Conservation (phyloP, 345 rosid species). For the Salix viminalis region DNA sequence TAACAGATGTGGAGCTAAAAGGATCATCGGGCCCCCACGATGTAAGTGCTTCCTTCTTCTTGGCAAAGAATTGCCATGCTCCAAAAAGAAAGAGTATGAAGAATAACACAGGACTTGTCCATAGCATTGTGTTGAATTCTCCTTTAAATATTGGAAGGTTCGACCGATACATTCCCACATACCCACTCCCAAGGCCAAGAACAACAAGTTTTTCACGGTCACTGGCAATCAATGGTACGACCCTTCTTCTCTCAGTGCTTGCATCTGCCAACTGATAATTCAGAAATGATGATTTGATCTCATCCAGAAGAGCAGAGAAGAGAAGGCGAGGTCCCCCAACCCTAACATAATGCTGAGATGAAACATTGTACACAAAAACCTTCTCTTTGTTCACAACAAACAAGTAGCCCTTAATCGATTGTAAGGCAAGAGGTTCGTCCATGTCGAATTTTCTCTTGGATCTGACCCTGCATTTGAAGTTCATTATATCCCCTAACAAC, state of each 20-base stretch:
- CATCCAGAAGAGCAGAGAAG: conserved; percentile 70
- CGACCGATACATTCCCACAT: conserved; percentile 72
- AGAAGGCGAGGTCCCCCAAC: conserved; percentile 63
- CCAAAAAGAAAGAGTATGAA: conserved; percentile 74
- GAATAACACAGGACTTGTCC: conserved; percentile 83
- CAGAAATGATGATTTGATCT: conserved; percentile 70
- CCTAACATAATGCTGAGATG: conserved; percentile 71
- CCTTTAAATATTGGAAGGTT: conserved; percentile 59
- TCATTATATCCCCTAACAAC: conserved; percentile 73
- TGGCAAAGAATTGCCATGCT: conserved; percentile 92
- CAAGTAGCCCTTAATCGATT: conserved; percentile 82
- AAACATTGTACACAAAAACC: conserved; percentile 75
- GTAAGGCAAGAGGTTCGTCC: conserved; percentile 64
- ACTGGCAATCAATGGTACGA: conserved; percentile 60
- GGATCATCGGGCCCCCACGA: conserved; percentile 97
- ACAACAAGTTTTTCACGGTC: conserved; percentile 78
- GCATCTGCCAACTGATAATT: conserved; percentile 38
- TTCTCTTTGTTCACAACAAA: conserved; percentile 54
- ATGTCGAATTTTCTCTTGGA: conserved; percentile 66
- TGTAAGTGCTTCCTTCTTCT: conserved; percentile 91
- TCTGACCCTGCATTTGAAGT: conserved; percentile 90
- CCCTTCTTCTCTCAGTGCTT: conserved; percentile 15
- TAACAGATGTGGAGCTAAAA: conserved; percentile 48
- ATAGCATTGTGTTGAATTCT: conserved; percentile 65
- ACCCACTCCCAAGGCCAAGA: conserved; percentile 77